phyloP scores from a whole-genome alignment of 192 early-diverging fungal species.

The Dissophora globulifera region DNA sequence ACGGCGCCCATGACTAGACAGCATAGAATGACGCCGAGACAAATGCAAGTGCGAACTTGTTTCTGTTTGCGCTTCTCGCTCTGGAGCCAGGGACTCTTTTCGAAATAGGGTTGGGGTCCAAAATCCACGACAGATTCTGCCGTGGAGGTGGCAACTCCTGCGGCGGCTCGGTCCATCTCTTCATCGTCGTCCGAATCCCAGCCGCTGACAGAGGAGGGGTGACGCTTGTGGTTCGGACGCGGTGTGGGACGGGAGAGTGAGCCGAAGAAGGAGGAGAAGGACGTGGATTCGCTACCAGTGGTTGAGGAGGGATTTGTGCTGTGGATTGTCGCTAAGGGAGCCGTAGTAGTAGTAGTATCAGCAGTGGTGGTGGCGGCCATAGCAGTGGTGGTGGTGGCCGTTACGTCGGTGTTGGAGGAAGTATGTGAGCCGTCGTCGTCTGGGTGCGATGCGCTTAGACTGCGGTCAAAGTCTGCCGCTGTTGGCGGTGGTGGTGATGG shows the following conservation, averaged over 20 bases:
- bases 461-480: not conserved
- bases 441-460: not conserved
- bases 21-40: conserved; percentile 26
- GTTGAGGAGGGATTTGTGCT: no score
- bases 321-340: no score
- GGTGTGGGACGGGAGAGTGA: conserved; percentile 12
- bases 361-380: not conserved
- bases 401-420: not conserved
- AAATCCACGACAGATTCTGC: not conserved
- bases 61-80: conserved; percentile 27
- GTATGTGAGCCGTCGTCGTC: not conserved
- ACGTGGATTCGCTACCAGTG: no score
- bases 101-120: not conserved
- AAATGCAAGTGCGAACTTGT: conserved; percentile 27
- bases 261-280: conserved; percentile 10
- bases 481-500: not conserved
- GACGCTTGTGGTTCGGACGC: not conserved
- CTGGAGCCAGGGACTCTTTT: conserved; percentile 35
- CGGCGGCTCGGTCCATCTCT: conserved; percentile 1
- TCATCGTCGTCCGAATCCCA: conserved; percentile 53
- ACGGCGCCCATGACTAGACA: conserved; percentile 27
- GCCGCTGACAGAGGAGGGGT: conserved; percentile 25
- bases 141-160: not conserved
- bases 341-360: not conserved
- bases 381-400: not conserved